Evolutionary conservation across 2,329 filamentous ascomycete species (phyloP).

Genomic region (Cercospora sp.): DNA sequence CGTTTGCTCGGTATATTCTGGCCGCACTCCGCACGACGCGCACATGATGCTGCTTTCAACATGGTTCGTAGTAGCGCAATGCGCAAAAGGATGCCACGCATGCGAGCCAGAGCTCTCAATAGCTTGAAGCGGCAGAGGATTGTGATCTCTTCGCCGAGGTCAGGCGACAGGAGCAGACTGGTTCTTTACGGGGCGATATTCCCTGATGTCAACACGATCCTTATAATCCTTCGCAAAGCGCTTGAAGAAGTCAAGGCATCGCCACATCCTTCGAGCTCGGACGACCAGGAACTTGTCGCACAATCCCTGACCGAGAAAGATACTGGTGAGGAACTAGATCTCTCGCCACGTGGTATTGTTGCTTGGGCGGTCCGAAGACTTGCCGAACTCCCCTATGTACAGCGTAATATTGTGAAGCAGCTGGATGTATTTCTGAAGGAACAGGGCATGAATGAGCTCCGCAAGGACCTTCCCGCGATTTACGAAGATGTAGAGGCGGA

Average conservation of each 20-base stretch:
- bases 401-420: constrained; percentile 14
- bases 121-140: constrained; percentile 20
- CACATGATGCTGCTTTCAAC: constrained; percentile 7
- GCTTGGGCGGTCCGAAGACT: constrained; percentile 27
- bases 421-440: constrained; percentile 18
- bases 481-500: constrained; percentile 1
- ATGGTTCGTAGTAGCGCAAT: neutral
- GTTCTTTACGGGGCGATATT: constrained; percentile 29
- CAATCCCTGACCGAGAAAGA: no score
- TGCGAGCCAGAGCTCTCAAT: constrained; percentile 6
- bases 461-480: constrained; percentile 19
- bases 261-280: neutral
- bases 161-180: constrained; percentile 6
- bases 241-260: constrained; percentile 21
- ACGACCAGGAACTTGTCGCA: neutral
- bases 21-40: constrained; percentile 34
- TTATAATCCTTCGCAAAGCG: constrained; percentile 29
- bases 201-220: constrained; percentile 29
- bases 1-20: constrained; percentile 51
- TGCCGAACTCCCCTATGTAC: constrained; percentile 20
- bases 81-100: constrained; percentile 8
- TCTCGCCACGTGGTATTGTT: constrained; percentile 19
- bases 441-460: constrained; percentile 21
- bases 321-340: constrained; percentile 1
- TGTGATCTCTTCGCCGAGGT: constrained; percentile 1